Evolutionary conservation across 164 flowering plant genomes (phyloP).

Genomic region (Berberis thunbergii): DNA sequence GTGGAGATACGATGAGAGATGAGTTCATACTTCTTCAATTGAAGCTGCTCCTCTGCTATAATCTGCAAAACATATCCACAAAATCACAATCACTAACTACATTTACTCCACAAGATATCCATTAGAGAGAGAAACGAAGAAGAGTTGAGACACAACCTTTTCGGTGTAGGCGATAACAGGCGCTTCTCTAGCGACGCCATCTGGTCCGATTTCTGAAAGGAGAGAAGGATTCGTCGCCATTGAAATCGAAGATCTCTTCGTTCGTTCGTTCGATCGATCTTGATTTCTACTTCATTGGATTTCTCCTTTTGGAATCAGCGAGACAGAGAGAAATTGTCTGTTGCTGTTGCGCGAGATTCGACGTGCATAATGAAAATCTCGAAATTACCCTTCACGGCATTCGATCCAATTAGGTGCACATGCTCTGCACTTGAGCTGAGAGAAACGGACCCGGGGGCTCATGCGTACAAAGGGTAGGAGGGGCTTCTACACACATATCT

Average conservation of each 20-base stretch:
- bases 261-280: constrained; percentile 3
- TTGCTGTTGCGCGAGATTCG: too few species aligned
- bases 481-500: too few species aligned
- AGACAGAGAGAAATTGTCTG: too few species aligned
- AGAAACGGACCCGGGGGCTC: too few species aligned
- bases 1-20: too few species aligned
- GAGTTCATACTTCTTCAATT: constrained; percentile 57
- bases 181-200: constrained; percentile 75
- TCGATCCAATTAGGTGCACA: too few species aligned
- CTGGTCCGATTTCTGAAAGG: constrained; percentile 87
- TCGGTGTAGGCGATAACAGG: constrained; percentile 93
- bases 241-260: not conserved
- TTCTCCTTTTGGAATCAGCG: too few species aligned
- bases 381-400: too few species aligned
- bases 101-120: not conserved
- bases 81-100: not conserved
- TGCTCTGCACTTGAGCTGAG: too few species aligned
- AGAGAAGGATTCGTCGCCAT: constrained; percentile 47
- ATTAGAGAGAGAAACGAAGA: not conserved
- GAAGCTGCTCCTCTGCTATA: constrained; percentile 84
- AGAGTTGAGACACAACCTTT: constrained; percentile 36
- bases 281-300: not conserved
- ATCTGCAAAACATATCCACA: constrained; percentile 31
- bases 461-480: too few species aligned
- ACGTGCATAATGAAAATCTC: too few species aligned